Evolutionary conservation across 306 rosid species (phyloP).

Genomic region (Trifolium dubium): DNA sequence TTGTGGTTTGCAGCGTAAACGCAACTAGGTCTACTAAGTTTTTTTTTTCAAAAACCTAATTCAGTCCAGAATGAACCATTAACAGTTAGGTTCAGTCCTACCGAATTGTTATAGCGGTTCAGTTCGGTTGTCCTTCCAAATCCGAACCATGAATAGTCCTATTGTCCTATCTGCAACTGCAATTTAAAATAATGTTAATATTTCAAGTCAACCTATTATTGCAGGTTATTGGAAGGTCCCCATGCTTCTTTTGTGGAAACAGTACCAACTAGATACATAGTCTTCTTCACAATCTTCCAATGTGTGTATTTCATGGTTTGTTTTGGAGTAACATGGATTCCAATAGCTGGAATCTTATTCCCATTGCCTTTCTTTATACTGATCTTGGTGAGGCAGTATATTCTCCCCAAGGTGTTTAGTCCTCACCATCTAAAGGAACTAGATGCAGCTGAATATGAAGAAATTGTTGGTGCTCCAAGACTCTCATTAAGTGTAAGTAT

Average conservation of each 20-base stretch:
- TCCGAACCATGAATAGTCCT: neutral
- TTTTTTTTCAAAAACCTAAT: no score
- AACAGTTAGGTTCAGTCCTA: no score
- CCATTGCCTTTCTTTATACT: slow-evolving; percentile 82
- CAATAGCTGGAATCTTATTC: slow-evolving; percentile 80
- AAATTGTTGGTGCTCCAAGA: slow-evolving; percentile 57
- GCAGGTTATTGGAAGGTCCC: slow-evolving; percentile 61
- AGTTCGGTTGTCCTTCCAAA: no score
- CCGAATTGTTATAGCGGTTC: no score
- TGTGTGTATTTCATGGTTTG: slow-evolving; percentile 68
- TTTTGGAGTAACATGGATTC: slow-evolving; percentile 70
- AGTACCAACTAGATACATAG: slow-evolving; percentile 66
- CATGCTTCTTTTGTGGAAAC: slow-evolving; percentile 85
- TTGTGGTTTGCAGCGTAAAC: no score
- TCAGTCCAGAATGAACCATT: no score
- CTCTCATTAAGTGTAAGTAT: slow-evolving; percentile 61
- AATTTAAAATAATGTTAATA: neutral
- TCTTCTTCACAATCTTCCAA: slow-evolving; percentile 71
- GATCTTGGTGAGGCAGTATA: slow-evolving; percentile 62
- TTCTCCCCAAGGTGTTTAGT: slow-evolving; percentile 70
- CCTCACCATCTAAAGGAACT: slow-evolving; percentile 63
- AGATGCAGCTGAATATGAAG: slow-evolving; percentile 82
- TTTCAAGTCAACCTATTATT: slow-evolving; percentile 7
- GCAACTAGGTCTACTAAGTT: no score
- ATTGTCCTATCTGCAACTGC: neutral